These are phyloP conservation scores for Hysterium pulicare DNA, from an alignment of 2,329 filamentous ascomycete species.

Conservation along the genomic window DNA sequence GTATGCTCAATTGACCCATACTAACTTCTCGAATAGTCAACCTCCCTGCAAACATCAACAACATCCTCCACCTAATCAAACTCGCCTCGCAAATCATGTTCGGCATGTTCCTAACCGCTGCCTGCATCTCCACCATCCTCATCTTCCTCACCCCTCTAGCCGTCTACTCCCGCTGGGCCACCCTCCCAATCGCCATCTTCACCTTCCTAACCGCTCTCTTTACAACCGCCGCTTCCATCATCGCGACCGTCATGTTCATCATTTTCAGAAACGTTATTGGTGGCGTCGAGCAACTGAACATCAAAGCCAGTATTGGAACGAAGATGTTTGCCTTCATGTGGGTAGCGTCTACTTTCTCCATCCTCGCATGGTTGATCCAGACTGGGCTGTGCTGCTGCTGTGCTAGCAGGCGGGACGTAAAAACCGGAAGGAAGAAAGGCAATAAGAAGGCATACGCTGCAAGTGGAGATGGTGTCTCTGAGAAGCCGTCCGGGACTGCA, in stretches of 20 bases:
- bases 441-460: slow-evolving; percentile 20
- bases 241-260: slow-evolving; percentile 80
- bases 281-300: slow-evolving; percentile 69
- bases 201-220: slow-evolving; percentile 65
- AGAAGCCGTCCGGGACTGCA: slow-evolving; percentile 8
- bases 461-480: slow-evolving; percentile 4
- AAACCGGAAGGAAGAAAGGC: slow-evolving; percentile 45
- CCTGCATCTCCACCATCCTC: slow-evolving; percentile 67
- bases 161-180: slow-evolving; percentile 52
- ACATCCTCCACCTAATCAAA: slow-evolving; percentile 70
- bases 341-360: slow-evolving; percentile 65
- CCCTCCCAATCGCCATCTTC: slow-evolving; percentile 65
- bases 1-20: too few species aligned
- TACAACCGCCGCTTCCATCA: slow-evolving; percentile 65
- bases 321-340: slow-evolving; percentile 89
- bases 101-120: slow-evolving; percentile 72
- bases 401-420: slow-evolving; percentile 54
- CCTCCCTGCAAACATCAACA: slow-evolving; percentile 68
- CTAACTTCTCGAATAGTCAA: slow-evolving; percentile 53
- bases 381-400: slow-evolving; percentile 77
- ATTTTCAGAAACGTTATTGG: slow-evolving; percentile 77
- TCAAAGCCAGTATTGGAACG: slow-evolving; percentile 64
- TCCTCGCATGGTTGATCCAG: slow-evolving; percentile 69
- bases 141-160: slow-evolving; percentile 62
- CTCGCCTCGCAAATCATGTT: slow-evolving; percentile 85